Base-by-base conservation (phyloP, 2,329 filamentous ascomycete genomes). In the Chrysoporthe puriensis region DNA sequence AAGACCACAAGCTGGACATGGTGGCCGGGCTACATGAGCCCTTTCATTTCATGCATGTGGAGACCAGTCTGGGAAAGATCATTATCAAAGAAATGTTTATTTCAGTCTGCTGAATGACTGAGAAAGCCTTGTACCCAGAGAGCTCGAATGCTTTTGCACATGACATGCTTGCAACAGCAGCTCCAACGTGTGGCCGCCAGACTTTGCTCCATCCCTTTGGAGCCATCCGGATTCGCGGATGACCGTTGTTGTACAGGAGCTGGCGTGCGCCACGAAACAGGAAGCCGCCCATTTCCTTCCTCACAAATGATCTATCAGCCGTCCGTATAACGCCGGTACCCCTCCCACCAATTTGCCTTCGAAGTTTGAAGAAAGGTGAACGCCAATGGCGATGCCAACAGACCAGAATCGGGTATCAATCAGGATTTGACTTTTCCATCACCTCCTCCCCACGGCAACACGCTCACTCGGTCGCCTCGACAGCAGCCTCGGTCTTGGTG, bases 401-500 rank as follows among this genome's bases (percentile, higher is more conserved):
- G 26, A 54, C 50, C 50, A 54, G 34, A 57, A 57, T 32, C 32
- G 32, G 54, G 54, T 36, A 57, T 54, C 50, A 54, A 32, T 32
- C 26, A 54, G 50, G 26, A 34, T 54, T 34, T 54, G 50, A 54
- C 50, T 54, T 54, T 54, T 54, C 11, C 26, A 54, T 54, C 50
- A 32, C 50, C 26, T 54, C 6, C 50, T 54, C 50, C 32, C 26
- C 26, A 32, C 9, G 13, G 16, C 26, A 65, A 8, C 14, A 50
- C 42, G 42, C 56, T 70, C 66, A 70, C n/a, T 61, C 68, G 43
- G 54, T 54, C 9, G 71, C 69, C 54, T 72, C 71, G 21, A 72
- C 70, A 48, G 70, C 72, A 43, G 71, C 76, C 58, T 80, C 73
- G 8, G 70, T 75, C 80, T 87, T 86, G 74, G 75, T 79, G 71